Evolutionary conservation across 2,329 filamentous ascomycete genomes (phyloP).

Genomic region (Xylaria sp.): DNA sequence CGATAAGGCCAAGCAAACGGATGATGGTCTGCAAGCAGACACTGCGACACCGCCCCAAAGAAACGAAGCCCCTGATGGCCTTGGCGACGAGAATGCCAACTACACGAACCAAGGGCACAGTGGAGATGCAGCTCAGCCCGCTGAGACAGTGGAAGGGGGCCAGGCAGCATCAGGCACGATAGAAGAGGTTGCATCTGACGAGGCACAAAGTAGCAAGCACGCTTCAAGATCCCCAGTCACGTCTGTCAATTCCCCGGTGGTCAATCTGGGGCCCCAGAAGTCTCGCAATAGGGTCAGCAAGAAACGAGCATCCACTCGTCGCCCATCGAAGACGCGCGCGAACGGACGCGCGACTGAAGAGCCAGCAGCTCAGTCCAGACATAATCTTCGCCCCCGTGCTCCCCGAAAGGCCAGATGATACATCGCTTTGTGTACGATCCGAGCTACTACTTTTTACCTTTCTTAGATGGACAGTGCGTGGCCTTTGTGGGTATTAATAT

Average conservation of each 20-base stretch:
- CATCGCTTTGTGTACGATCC: too few species aligned
- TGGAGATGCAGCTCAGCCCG: too few species aligned
- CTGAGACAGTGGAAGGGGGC: not conserved
- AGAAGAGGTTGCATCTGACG: not conserved
- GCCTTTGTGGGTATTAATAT: too few species aligned
- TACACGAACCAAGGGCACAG: too few species aligned
- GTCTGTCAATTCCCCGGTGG: not conserved
- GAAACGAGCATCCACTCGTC: not conserved
- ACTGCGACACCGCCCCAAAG: not conserved
- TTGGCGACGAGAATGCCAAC: not conserved
- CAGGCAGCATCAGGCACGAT: not conserved
- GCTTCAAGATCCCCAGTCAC: not conserved
- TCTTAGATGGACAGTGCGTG: too few species aligned
- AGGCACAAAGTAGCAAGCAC: not conserved
- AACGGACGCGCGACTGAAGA: not conserved
- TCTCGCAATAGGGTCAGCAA: slow-evolving; percentile 2
- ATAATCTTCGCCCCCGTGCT: not conserved
- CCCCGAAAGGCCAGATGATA: not conserved
- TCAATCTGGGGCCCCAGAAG: not conserved
- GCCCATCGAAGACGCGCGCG: not conserved
- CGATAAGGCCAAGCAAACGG: not conserved
- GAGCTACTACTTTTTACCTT: too few species aligned
- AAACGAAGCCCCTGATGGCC: not conserved
- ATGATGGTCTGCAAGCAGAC: too few species aligned
- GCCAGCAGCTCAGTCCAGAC: not conserved